Base-by-base conservation (phyloP, 2,329 filamentous ascomycete species). In the Orbilia blumenaviensis region DNA sequence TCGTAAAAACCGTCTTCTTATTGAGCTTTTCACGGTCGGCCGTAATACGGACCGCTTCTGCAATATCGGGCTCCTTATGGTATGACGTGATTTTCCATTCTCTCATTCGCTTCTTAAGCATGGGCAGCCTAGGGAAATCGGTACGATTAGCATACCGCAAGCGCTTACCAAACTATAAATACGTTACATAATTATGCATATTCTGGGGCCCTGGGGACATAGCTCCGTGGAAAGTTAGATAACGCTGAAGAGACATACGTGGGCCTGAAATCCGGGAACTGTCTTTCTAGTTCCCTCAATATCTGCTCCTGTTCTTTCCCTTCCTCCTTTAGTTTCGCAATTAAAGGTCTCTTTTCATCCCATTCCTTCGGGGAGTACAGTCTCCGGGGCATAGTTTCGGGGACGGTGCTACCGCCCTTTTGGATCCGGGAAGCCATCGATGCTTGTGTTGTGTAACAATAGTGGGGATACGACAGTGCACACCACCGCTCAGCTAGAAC, bases 51-150 rank as follows among this genome's bases (percentile, higher is more conserved):
- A 72, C 67, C 0, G 67, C 67, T 42, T 72, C 60, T 1, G 67
- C 67, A 21, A 72, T 72, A 48, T 72, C 67, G 9, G 67, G 46
- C 23, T 72, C 67, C 44, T 66, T 72, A 25, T 64, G 67, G 34
- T 72, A 72, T 6, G 67, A 56, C 32, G 67, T 72, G 18, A 72
- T 32, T 58, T 60, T 60, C 67, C 67, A 72, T 46, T 66, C 42
- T 10, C 63, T 44, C 67, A 72, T 72, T 4, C 67, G 67, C 23
- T 72, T 72, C 29, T 72, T 72, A 16, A 72, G 67, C 67, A 72
- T 72, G 12, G 67, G 60, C 8, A 72, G 67, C 10, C 67, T 72
- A 34, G 16, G 18, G 6, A 4, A 27, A 25, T 44, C 3, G 42
- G 25, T 34, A 50, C 18, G 2, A 21, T 54, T 66, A 66, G 48